These are phyloP conservation scores for Pseudonitzschia multiseries DNA, from an alignment of 108 stramenopile species.

Conservation along the genomic window DNA sequence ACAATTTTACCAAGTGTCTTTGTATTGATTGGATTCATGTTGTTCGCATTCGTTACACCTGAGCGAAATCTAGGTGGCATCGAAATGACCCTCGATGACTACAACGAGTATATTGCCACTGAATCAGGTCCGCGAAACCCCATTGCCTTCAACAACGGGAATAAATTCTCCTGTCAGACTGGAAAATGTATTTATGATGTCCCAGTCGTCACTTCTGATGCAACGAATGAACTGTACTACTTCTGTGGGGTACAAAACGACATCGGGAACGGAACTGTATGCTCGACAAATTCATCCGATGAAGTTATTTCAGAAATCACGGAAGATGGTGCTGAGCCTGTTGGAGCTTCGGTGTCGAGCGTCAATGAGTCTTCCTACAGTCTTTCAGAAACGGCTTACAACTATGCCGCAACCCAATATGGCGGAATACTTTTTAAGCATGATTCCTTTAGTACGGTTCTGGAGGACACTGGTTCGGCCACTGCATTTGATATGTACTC, in stretches of 20 bases:
- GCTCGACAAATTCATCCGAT: constrained; percentile 32
- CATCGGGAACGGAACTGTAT: constrained; percentile 27
- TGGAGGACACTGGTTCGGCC: background rate
- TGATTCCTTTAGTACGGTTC: constrained; percentile 3
- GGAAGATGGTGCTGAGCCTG: constrained; percentile 30
- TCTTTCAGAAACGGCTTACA: constrained; percentile 17
- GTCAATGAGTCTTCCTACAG: constrained; percentile 27
- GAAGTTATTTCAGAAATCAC: constrained; percentile 39
- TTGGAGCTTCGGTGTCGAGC: constrained; percentile 9
- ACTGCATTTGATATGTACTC: constrained; percentile 5
- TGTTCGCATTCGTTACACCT: constrained; percentile 41
- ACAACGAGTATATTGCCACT: constrained; percentile 47
- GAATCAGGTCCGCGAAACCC: constrained; percentile 55
- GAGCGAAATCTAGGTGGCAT: constrained; percentile 47
- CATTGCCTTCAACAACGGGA: constrained; percentile 54
- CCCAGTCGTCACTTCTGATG: constrained; percentile 12
- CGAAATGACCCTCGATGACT: constrained; percentile 49
- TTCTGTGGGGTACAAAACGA: constrained; percentile 51
- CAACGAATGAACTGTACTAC: constrained; percentile 50
- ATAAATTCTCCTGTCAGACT: constrained; percentile 56
- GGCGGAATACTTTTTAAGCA: constrained; percentile 14
- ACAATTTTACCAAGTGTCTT: constrained; percentile 69
- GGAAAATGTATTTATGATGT: constrained; percentile 53
- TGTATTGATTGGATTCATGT: constrained; percentile 65
- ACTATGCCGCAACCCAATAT: constrained; percentile 15